These are phyloP conservation scores for Parmelia sp. DNA, from an alignment of 495 filamentous ascomycete genomes.

Conservation along the genomic window DNA sequence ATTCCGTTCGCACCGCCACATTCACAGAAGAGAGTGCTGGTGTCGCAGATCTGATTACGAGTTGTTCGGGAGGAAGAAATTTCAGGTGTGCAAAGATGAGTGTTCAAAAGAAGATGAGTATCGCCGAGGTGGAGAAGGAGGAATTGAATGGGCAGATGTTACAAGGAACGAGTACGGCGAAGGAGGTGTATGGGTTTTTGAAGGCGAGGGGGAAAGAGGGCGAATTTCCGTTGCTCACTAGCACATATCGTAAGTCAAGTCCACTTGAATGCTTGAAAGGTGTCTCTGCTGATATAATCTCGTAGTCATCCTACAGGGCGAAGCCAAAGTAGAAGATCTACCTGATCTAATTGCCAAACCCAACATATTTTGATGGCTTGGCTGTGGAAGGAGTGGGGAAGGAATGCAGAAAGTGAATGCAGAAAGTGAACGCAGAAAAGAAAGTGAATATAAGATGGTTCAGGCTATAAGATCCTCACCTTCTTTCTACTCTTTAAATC, in stretches of 20 bases:
- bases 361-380: conserved; percentile 2
- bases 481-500: too few relatives aligned
- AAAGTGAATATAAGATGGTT: too few relatives aligned
- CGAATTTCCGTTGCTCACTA: conserved; percentile 87
- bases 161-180: conserved; percentile 86
- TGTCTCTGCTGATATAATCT: not conserved
- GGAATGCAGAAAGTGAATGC: not conserved
- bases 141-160: conserved; percentile 97
- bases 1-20: conserved; percentile 68
- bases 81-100: conserved; percentile 88
- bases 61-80: conserved; percentile 84
- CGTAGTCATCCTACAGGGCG: conserved; percentile 51
- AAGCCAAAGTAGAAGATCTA: conserved; percentile 52
- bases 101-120: conserved; percentile 66
- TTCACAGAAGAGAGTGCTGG: conserved; percentile 96
- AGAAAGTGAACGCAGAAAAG: too few relatives aligned
- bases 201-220: conserved; percentile 66
- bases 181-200: conserved; percentile 84
- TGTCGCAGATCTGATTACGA: conserved; percentile 93
- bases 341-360: conserved; percentile 45
- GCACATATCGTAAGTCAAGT: conserved; percentile 58
- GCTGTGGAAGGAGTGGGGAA: not conserved
- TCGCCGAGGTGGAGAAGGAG: conserved; percentile 79
- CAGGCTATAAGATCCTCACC: too few relatives aligned
- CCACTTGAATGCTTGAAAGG: not conserved